Base-by-base conservation (phyloP, 176 grass and related monocot genomes). In the Paspalum vaginatum region DNA sequence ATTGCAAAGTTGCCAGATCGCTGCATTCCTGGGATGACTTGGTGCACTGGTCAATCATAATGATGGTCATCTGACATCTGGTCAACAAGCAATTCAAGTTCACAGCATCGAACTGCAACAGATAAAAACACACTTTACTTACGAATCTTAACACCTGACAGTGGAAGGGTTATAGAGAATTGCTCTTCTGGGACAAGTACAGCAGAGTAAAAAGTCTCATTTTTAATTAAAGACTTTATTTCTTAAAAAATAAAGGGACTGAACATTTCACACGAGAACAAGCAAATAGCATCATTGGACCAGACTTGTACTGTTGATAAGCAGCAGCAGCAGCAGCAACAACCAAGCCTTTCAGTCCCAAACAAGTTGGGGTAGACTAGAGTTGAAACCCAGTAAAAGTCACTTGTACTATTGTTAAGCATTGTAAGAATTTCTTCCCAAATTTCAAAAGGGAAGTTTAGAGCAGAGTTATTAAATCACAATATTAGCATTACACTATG, bases 221-320 rank as follows among this genome's bases (percentile, higher is more conserved):
- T 68, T 2, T 24, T 68, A 46, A 65, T 17, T 42, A 42, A 44
- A n/a, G 39, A 66, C 20, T 67, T 68, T 7, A 66, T 0, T 68
- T 47, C n/a, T 69, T 25, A 47, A 25, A 17, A 27, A 22, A 32
- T 71, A 7, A 83, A 74, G n/a, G 18, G 5, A 14, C 62, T 4
- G 74, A 11, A 55, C n/a, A 54, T 65, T 65, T 63, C 21, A 74
- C 8, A 12, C 43, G 56, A 73, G 57, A 64, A 73, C 20, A 42
- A 13, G 22, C 56, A 50, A 37, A 43, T 54, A 32, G 4, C 45
- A 65, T 83, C 64, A 49, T 62, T 81, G 72, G 20, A 25, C 14
- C 51, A 83, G 38, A 72, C 44, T 64, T 43, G 17, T 38, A 54
- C 67, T 26, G n/a, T n/a, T n/a, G n/a, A n/a, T n/a, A n/a, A n/a